phyloP scores from a whole-genome alignment of 345 rosid genomes.

The Xanthoceras sorbifolium region DNA sequence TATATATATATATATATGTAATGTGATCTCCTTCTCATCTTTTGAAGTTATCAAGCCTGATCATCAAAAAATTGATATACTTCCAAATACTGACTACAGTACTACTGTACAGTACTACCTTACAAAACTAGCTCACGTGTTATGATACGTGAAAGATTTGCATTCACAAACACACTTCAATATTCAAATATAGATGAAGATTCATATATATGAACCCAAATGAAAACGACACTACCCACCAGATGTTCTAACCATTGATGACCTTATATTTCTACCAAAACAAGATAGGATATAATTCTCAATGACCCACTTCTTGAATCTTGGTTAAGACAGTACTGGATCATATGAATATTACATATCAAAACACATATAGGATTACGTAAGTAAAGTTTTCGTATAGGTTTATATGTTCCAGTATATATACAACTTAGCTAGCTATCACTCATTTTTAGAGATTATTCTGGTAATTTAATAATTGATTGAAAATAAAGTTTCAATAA shows the following conservation, averaged over 20 bases:
- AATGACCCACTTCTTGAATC: slow-evolving; percentile 26
- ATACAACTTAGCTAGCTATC: too few relatives aligned
- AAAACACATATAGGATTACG: too few relatives aligned
- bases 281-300: slow-evolving; percentile 19
- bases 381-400: too few relatives aligned
- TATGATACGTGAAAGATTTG: slow-evolving; percentile 22
- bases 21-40: too few relatives aligned
- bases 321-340: background rate
- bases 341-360: too few relatives aligned
- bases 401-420: too few relatives aligned
- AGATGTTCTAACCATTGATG: slow-evolving; percentile 19
- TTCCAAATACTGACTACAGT: slow-evolving; percentile 4
- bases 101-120: slow-evolving; percentile 29
- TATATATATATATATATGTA: too few relatives aligned
- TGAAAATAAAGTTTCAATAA: background rate
- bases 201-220: slow-evolving; percentile 13
- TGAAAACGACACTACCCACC: slow-evolving; percentile 26
- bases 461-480: too few relatives aligned
- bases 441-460: too few relatives aligned
- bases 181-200: slow-evolving; percentile 15
- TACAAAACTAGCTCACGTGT: slow-evolving; percentile 56
- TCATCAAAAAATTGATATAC: background rate
- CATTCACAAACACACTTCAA: slow-evolving; percentile 10
- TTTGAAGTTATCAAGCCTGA: too few relatives aligned
- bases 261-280: slow-evolving; percentile 33